Conservation (phyloP, 129 eudicot genomes). For the Centaurea solstitialis region DNA sequence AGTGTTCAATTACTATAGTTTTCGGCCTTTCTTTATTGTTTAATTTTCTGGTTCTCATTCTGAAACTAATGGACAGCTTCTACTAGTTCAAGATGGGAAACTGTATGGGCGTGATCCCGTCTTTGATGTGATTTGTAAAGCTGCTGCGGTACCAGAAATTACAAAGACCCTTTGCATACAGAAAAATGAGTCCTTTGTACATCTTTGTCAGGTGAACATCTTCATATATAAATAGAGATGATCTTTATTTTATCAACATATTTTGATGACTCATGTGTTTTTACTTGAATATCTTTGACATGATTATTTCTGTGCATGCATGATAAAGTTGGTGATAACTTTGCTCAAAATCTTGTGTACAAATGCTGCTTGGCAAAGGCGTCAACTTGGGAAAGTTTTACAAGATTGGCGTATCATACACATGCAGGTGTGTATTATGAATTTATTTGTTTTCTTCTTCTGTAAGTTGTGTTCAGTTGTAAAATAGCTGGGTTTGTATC, state of each 20-base stretch:
- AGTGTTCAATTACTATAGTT: background rate
- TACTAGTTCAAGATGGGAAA: conserved; percentile 95
- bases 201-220: conserved; percentile 75
- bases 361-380: conserved; percentile 96
- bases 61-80: conserved; percentile 60
- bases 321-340: conserved; percentile 66
- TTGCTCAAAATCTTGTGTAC: conserved; percentile 81
- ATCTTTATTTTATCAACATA: background rate
- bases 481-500: background rate
- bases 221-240: background rate
- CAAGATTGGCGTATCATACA: conserved; percentile 93
- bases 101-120: conserved; percentile 82
- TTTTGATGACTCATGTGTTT: background rate
- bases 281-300: conserved; percentile 6
- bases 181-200: conserved; percentile 69
- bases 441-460: background rate
- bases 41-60: conserved; percentile 16
- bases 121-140: conserved; percentile 75
- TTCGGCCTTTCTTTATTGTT: background rate
- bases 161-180: conserved; percentile 65
- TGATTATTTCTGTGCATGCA: conserved; percentile 3
- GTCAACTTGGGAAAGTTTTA: conserved; percentile 93
- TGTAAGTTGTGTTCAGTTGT: conserved; percentile 11
- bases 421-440: conserved; percentile 63
- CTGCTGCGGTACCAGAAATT: conserved; percentile 74